Percentiles rank a stretch among this genome's conserved stretches.
These are phyloP conservation scores for Aspergillus sp. DNA, from an alignment of 2,329 filamentous ascomycete species.

Conservation along the genomic window DNA sequence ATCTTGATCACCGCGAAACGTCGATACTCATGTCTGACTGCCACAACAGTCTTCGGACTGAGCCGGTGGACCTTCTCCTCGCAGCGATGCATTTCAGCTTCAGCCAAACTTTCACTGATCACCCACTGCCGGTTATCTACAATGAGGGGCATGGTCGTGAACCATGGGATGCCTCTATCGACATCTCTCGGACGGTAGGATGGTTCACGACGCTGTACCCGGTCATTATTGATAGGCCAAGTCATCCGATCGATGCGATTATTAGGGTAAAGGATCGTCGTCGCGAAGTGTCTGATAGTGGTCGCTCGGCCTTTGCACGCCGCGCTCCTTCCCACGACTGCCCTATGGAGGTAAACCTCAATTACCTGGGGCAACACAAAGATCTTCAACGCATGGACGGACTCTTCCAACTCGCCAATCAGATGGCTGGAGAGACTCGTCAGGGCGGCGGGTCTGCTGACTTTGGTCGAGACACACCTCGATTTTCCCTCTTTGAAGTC, in stretches of 20 bases:
- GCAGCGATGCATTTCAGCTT: constrained; percentile 50
- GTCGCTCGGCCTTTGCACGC: constrained; percentile 42
- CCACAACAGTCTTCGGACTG: constrained; percentile 37
- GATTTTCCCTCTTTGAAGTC: constrained; percentile 58
- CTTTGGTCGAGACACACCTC: constrained; percentile 49
- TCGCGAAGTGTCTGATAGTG: constrained; percentile 42
- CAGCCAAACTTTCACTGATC: constrained; percentile 47
- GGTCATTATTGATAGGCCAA: constrained; percentile 39
- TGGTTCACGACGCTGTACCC: constrained; percentile 58
- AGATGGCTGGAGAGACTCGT: constrained; percentile 52
- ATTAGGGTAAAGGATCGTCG: constrained; percentile 45
- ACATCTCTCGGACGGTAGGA: constrained; percentile 55
- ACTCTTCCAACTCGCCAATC: constrained; percentile 48
- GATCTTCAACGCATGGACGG: constrained; percentile 51
- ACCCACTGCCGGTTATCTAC: constrained; percentile 48
- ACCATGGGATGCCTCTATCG: constrained; percentile 50
- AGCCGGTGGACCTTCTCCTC: constrained; percentile 43
- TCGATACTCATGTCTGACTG: constrained; percentile 36
- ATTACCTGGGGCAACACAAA: constrained; percentile 45
- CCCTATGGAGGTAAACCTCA: constrained; percentile 50
- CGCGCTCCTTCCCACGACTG: constrained; percentile 40
- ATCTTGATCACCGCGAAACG: constrained; percentile 28
- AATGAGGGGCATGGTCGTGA: constrained; percentile 57
- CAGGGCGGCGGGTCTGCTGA: constrained; percentile 52
- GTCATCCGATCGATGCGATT: constrained; percentile 37